phyloP scores from a whole-genome alignment of 1,139 yeast species.

The Zhuliangozyma parablackwelliae region DNA sequence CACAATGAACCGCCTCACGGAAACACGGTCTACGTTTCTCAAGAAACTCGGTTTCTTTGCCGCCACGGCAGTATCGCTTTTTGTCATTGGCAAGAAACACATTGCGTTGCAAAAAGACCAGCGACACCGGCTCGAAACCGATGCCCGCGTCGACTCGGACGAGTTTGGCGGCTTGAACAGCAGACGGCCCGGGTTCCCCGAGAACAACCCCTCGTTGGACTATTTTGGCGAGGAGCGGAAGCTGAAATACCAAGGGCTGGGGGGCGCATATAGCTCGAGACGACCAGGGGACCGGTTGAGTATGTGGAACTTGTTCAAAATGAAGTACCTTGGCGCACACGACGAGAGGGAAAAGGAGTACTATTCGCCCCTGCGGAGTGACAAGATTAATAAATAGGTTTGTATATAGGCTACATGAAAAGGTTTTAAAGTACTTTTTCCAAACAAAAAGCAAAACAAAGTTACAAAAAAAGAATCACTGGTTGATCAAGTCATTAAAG shows the following conservation, averaged over 20 bases:
- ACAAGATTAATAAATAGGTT: conserved; percentile 7
- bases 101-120: conserved; percentile 33
- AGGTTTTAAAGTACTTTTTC: no score
- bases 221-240: conserved; percentile 34
- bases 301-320: conserved; percentile 13
- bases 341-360: conserved; percentile 10
- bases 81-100: conserved; percentile 33
- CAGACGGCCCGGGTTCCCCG: conserved; percentile 36
- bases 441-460: no score
- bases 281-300: conserved; percentile 44
- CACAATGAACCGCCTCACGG: conserved; percentile 12
- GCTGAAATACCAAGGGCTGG: conserved; percentile 65
- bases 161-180: conserved; percentile 25
- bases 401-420: no score
- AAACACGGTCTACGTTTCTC: conserved; percentile 34
- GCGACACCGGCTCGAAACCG: conserved; percentile 35
- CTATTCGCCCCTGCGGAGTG: conserved; percentile 11
- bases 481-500: conserved; percentile 27
- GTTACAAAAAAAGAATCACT: not conserved
- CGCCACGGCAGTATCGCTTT: conserved; percentile 28
- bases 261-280: conserved; percentile 53
- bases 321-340: conserved; percentile 4
- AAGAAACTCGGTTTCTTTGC: conserved; percentile 34
- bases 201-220: conserved; percentile 23
- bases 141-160: conserved; percentile 32